Conservation (phyloP, 495 filamentous ascomycete genomes). For the Tirmania nivea region DNA sequence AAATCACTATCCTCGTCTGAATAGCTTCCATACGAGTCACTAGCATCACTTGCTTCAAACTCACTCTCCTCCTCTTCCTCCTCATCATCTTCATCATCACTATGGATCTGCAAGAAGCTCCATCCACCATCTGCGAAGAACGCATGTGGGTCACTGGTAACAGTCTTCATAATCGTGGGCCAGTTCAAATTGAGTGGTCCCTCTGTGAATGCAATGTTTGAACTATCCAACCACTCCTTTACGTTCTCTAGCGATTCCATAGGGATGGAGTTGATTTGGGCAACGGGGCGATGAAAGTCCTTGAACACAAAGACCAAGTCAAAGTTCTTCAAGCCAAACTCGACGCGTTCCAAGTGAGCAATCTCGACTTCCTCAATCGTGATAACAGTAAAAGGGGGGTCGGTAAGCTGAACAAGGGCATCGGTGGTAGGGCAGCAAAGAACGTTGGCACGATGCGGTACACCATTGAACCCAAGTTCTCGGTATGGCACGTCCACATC, state of each 20-base stretch:
- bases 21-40: slow-evolving; percentile 30
- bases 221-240: slow-evolving; percentile 92
- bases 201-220: slow-evolving; percentile 83
- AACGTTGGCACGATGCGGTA: slow-evolving; percentile 86
- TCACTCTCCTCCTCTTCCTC: slow-evolving; percentile 74
- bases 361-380: slow-evolving; percentile 90
- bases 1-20: slow-evolving; percentile 59
- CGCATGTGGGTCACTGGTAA: slow-evolving; percentile 71
- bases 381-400: slow-evolving; percentile 87
- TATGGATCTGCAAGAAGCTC: slow-evolving; percentile 75
- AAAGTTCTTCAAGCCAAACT: slow-evolving; percentile 98
- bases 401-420: slow-evolving; percentile 91
- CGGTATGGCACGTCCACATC: slow-evolving; percentile 92
- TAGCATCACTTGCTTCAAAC: slow-evolving; percentile 73
- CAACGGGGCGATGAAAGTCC: slow-evolving; percentile 68
- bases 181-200: slow-evolving; percentile 96
- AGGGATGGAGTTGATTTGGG: slow-evolving; percentile 94
- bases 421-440: slow-evolving; percentile 90
- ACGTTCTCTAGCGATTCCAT: slow-evolving; percentile 85
- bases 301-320: slow-evolving; percentile 96
- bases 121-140: slow-evolving; percentile 95
- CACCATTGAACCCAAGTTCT: slow-evolving; percentile 89
- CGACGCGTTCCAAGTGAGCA: slow-evolving; percentile 88
- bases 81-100: slow-evolving; percentile 59
- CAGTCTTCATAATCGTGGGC: slow-evolving; percentile 99